Base-by-base conservation (phyloP, 1,284 basidiomycete genomes). In the Cutaneotrichosporon spelunceum region DNA sequence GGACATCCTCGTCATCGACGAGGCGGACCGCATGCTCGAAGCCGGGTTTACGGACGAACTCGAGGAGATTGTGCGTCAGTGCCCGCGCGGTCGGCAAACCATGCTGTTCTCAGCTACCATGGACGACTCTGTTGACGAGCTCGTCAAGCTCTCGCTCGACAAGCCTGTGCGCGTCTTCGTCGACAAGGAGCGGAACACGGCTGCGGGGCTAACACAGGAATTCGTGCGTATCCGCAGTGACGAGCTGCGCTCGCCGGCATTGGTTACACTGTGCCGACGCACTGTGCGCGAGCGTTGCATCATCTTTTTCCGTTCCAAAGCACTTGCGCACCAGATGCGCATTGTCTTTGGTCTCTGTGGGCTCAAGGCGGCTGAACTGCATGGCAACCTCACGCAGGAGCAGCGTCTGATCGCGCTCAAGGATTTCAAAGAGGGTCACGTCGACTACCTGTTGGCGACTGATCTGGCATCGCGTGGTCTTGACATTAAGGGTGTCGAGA, bases 21-120 rank as follows among this genome's bases (percentile, higher is more conserved):
- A 99, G 81, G 95, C 95, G 3, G 95, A 99, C 78, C 85, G 95
- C 60, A 98, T 99, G 90, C 86, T 99, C 45, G 93, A 93, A 39
- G 95, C 97, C 72, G 95, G 95, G 36, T 99, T 98, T 80, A 86
- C 88, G n/a, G 94, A 94, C 76, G 95, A 98, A 77, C 83, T 99
- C 34, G 83, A 87, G 39, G 95, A 99, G 80, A 97, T 99, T 69
- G 87, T 98, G 77, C 88, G 87, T 67, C 85, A 89, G 42, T 95
- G 93, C 73, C 94, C 95, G 1, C 81, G 83, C 16, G 89, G 89
- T 16, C 86, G 95, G 44, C 95, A 98, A 78, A 97, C 95, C 4
- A 96, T 99, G 93, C 83, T 99, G 27, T 99, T 99, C 80, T 96
- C 93, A 0, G 95, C 95, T 1, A 99, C 95, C 1, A 97, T 98